Percentiles rank a stretch among this genome's conserved stretches.
Conservation (phyloP, 2,329 filamentous ascomycete genomes). For the Fusarium sambucinum region DNA sequence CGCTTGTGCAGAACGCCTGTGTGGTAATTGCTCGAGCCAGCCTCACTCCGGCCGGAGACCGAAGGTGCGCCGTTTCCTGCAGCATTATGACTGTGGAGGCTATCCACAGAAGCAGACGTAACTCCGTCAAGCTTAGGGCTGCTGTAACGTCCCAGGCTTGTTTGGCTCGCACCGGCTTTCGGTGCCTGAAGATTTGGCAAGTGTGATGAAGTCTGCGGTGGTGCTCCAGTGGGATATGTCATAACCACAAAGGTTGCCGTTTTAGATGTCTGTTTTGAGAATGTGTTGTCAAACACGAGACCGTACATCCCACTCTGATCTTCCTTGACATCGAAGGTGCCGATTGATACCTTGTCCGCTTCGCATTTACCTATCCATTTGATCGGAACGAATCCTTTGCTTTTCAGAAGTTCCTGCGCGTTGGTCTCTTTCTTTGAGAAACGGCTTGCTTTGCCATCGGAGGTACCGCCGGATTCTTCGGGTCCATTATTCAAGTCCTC, state of each 20-base stretch:
- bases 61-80: slow-evolving; percentile 61
- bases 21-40: slow-evolving; percentile 70
- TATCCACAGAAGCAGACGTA: slow-evolving; percentile 70
- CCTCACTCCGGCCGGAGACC: slow-evolving; percentile 66
- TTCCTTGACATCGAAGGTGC: slow-evolving; percentile 81
- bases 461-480: slow-evolving; percentile 59
- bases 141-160: slow-evolving; percentile 63
- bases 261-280: slow-evolving; percentile 95
- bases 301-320: slow-evolving; percentile 93
- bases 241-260: slow-evolving; percentile 94
- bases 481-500: slow-evolving; percentile 61
- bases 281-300: slow-evolving; percentile 98
- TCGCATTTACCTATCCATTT: slow-evolving; percentile 96
- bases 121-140: slow-evolving; percentile 60
- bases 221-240: slow-evolving; percentile 87
- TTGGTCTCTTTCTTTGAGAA: slow-evolving; percentile 70
- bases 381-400: slow-evolving; percentile 76
- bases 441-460: slow-evolving; percentile 61
- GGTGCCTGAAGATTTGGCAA: slow-evolving; percentile 68
- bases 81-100: slow-evolving; percentile 65
- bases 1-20: slow-evolving; percentile 90
- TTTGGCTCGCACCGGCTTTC: slow-evolving; percentile 58
- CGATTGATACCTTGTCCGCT: slow-evolving; percentile 93
- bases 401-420: slow-evolving; percentile 72
- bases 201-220: slow-evolving; percentile 80